Conservation (phyloP, 345 rosid genomes). For the Gossypioides kirkii region DNA sequence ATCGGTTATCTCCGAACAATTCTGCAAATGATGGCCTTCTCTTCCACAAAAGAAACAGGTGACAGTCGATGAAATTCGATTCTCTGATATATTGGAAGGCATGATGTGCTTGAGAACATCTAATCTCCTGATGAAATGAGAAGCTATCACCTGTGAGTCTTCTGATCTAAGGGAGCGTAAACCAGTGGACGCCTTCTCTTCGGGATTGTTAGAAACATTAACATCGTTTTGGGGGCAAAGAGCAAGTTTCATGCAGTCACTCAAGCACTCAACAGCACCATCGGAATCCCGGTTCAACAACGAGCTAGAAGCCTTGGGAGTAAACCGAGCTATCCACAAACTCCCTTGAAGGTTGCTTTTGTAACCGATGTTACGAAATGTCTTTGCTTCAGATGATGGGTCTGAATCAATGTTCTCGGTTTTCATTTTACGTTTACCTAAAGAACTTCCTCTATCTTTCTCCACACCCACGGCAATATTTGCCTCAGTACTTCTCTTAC, state of each 20-base stretch:
- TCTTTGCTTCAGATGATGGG: constrained; percentile 34
- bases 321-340: constrained; percentile 74
- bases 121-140: constrained; percentile 63
- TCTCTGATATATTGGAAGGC: constrained; percentile 30
- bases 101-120: constrained; percentile 59
- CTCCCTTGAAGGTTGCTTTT: constrained; percentile 47
- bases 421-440: constrained; percentile 30
- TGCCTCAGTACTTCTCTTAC: constrained; percentile 22
- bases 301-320: constrained; percentile 35
- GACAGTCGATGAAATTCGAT: constrained; percentile 23
- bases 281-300: constrained; percentile 19
- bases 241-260: constrained; percentile 23
- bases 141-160: constrained; percentile 59
- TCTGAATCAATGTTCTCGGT: constrained; percentile 24
- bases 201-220: constrained; percentile 16
- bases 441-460: constrained; percentile 35
- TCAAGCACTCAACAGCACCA: constrained; percentile 24
- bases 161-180: constrained; percentile 33
- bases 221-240: constrained; percentile 17
- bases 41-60: constrained; percentile 74
- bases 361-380: constrained; percentile 21
- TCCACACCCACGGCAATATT: constrained; percentile 21
- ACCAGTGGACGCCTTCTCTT: constrained; percentile 28
- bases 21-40: constrained; percentile 52
- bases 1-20: constrained; percentile 61